Evolutionary conservation across 345 rosid genomes (phyloP).

Genomic region (Psidium friedrichsthalianum): DNA sequence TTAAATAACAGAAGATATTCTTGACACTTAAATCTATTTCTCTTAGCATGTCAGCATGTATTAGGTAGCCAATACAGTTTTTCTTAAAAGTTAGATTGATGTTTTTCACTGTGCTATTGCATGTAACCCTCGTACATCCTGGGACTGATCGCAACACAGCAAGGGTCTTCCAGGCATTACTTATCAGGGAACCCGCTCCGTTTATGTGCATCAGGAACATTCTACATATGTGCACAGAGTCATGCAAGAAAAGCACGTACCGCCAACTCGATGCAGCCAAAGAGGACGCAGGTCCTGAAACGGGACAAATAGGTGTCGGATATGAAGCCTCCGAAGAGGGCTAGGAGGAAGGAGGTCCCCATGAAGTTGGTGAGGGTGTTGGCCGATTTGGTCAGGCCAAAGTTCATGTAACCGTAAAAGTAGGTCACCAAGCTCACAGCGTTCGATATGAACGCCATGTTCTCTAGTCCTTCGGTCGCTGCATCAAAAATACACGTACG

Average conservation of each 20-base stretch:
- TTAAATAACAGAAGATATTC: neutral
- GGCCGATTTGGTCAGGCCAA: slow-evolving; percentile 53
- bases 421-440: slow-evolving; percentile 43
- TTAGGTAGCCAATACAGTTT: neutral
- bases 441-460: slow-evolving; percentile 41
- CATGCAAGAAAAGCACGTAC: slow-evolving; percentile 10
- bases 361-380: slow-evolving; percentile 51
- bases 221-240: neutral
- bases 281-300: slow-evolving; percentile 47
- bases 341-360: slow-evolving; percentile 39
- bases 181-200: neutral
- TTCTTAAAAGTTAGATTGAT: neutral
- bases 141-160: neutral
- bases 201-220: neutral
- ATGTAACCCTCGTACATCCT: neutral
- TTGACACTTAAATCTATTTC: neutral
- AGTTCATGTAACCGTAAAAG: slow-evolving; percentile 53
- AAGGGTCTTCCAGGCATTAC: neutral
- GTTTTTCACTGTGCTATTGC: neutral
- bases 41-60: neutral
- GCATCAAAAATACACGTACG: neutral
- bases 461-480: slow-evolving; percentile 49
- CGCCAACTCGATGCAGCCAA: slow-evolving; percentile 38
- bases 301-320: slow-evolving; percentile 54
- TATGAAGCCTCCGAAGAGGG: slow-evolving; percentile 57